A percentile compares a stretch with the other conserved stretches of the same genome.
phyloP scores from a whole-genome alignment of 2,329 filamentous ascomycete species.

The Xylariaceae sp. region DNA sequence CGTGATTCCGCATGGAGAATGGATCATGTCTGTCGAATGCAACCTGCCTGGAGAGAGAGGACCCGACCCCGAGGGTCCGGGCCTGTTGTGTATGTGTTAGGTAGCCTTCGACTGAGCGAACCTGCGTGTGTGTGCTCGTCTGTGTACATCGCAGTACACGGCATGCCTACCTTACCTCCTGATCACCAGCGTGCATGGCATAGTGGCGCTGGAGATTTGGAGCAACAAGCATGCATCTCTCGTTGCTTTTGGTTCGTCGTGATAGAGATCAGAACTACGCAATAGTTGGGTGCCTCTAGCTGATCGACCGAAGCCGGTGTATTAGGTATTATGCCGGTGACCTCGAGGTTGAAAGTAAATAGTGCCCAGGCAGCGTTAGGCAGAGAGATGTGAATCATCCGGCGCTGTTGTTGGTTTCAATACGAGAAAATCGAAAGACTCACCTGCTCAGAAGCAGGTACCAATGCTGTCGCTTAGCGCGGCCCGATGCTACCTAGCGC shows the following conservation, averaged over 20 bases:
- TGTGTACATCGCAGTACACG: neutral
- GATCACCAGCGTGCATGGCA: neutral
- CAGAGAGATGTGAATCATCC: neutral
- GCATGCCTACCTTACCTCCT: neutral
- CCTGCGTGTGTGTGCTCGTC: neutral
- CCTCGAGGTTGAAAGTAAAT: no score
- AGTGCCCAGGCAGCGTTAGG: neutral
- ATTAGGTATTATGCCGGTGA: neutral
- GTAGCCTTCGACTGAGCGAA: neutral
- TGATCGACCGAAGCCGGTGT: neutral
- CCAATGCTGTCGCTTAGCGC: no score
- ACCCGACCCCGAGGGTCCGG: neutral
- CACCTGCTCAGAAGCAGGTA: no score
- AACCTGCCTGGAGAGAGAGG: neutral
- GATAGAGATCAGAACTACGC: neutral
- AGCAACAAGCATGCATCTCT: neutral
- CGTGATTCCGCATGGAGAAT: neutral
- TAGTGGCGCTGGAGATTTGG: neutral
- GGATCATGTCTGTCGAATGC: neutral
- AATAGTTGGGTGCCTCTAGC: neutral
- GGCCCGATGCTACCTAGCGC: neutral
- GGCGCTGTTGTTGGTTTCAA: neutral
- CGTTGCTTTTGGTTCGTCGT: neutral
- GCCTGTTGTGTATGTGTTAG: neutral
- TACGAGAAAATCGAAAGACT: neutral